Conservation (phyloP, 1,139 yeast genomes). For the Yamadazyma siamensis region DNA sequence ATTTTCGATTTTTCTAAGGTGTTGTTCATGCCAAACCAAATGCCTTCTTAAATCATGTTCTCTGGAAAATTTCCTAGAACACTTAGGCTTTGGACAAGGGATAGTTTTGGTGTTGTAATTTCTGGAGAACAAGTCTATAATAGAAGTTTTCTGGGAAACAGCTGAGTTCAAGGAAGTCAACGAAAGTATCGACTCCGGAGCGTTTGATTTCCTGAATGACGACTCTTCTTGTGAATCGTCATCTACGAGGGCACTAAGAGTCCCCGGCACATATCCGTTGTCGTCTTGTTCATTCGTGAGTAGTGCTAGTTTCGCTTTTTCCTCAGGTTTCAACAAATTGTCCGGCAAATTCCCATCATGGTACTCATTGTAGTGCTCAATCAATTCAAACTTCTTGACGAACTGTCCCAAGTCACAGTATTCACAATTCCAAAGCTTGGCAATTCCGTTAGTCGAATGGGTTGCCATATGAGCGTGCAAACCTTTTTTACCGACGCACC, state of each 20-base stretch:
- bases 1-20: conserved; percentile 14
- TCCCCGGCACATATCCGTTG: no score
- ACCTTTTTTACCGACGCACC: conserved; percentile 72
- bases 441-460: conserved; percentile 45
- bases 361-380: conserved; percentile 41
- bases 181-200: conserved; percentile 23
- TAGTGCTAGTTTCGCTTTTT: conserved; percentile 20
- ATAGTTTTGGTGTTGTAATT: conserved; percentile 32
- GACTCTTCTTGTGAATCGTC: neutral
- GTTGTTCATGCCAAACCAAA: conserved; percentile 48
- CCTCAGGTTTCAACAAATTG: conserved; percentile 26
- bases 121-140: conserved; percentile 35
- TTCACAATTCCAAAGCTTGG: conserved; percentile 62
- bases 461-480: conserved; percentile 65
- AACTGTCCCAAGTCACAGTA: conserved; percentile 41
- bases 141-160: conserved; percentile 22
- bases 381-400: conserved; percentile 32
- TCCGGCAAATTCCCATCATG: conserved; percentile 42
- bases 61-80: conserved; percentile 45
- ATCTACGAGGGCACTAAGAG: conserved; percentile 2
- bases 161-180: conserved; percentile 23
- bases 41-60: conserved; percentile 52
- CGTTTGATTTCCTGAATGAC: neutral
- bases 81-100: conserved; percentile 44
- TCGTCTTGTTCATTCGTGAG: conserved; percentile 10